These are phyloP conservation scores for Sporothrix pallida DNA, from an alignment of 2,329 filamentous ascomycete species.

Conservation along the genomic window DNA sequence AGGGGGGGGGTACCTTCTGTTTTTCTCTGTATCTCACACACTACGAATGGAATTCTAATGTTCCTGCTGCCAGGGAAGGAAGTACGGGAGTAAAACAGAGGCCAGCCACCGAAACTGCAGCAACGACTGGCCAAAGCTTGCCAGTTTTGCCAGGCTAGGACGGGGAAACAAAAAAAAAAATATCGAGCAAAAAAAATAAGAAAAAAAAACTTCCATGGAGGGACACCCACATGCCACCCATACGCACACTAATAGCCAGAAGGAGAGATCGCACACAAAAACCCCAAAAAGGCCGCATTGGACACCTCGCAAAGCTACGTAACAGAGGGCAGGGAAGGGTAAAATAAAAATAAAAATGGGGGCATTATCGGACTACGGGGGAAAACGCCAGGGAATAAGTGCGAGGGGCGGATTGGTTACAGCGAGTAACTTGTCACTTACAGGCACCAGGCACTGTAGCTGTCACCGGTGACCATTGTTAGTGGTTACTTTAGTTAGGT, in stretches of 20 bases:
- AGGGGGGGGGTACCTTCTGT: background rate
- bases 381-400: slow-evolving; percentile 1
- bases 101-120: background rate
- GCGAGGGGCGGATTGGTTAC: background rate
- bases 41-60: background rate
- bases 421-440: background rate
- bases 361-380: slow-evolving; percentile 28
- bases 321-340: slow-evolving; percentile 28
- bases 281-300: slow-evolving; percentile 34
- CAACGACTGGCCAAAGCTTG: slow-evolving; percentile 5
- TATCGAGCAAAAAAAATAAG: background rate
- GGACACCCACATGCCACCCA: slow-evolving; percentile 8
- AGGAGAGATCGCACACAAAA: slow-evolving; percentile 13
- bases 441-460: background rate
- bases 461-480: background rate
- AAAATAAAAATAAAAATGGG: slow-evolving; percentile 28
- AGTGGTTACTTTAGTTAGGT: too few species aligned
- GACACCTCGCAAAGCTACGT: slow-evolving; percentile 27
- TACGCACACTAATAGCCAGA: slow-evolving; percentile 7
- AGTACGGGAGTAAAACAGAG: slow-evolving; percentile 14
- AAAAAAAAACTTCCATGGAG: background rate
- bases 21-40: too few species aligned
- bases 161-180: background rate
- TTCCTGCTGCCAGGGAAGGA: slow-evolving; percentile 26
- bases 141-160: background rate